phyloP scores from a whole-genome alignment of 2,329 filamentous ascomycete genomes.

The Didymella arachidicola region DNA sequence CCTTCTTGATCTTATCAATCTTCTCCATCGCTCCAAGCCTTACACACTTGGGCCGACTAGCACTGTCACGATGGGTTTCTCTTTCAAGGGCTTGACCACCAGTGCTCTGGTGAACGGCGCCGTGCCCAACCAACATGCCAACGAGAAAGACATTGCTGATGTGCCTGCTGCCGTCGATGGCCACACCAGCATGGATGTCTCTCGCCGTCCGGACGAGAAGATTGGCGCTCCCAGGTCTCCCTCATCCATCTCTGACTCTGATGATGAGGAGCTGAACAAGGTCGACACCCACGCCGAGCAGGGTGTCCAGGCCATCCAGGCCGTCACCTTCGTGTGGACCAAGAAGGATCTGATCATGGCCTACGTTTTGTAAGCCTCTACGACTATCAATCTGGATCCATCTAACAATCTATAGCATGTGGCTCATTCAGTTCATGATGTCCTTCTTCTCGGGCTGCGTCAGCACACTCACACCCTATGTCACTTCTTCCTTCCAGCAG shows the following conservation, averaged over 20 bases:
- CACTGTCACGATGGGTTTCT: constrained; percentile 40
- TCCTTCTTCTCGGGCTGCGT: constrained; percentile 55
- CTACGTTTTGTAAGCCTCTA: constrained; percentile 38
- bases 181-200: constrained; percentile 38
- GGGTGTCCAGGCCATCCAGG: constrained; percentile 43
- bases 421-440: constrained; percentile 58
- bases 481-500: constrained; percentile 50
- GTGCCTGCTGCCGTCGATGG: constrained; percentile 41
- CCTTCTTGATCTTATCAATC: constrained; percentile 40
- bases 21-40: constrained; percentile 14
- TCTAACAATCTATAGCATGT: constrained; percentile 38
- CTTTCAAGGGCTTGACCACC: constrained; percentile 43
- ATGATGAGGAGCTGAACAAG: constrained; percentile 44
- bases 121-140: constrained; percentile 18
- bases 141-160: constrained; percentile 38
- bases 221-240: constrained; percentile 32
- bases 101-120: constrained; percentile 36
- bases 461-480: constrained; percentile 51
- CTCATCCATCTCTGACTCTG: constrained; percentile 23
- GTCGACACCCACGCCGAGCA: constrained; percentile 40
- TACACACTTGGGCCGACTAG: constrained; percentile 10
- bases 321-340: constrained; percentile 40
- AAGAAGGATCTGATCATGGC: constrained; percentile 38
- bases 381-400: background rate
- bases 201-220: constrained; percentile 38